Evolutionary conservation across 345 rosid genomes (phyloP).

Genomic region (Arabidopsis suecica): DNA sequence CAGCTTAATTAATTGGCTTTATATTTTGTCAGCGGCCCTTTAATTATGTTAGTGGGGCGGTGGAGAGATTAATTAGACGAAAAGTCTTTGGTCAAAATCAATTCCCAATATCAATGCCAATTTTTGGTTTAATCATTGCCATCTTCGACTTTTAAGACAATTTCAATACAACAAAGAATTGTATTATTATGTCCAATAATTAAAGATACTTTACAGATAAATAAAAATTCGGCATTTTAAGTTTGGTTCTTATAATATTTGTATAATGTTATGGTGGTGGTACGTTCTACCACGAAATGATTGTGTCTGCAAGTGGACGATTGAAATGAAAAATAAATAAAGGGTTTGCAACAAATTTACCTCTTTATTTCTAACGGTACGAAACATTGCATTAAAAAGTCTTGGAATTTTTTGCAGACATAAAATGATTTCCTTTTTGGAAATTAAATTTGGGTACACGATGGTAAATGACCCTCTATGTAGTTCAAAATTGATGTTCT

Average conservation of each 20-base stretch:
- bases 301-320: slow-evolving; percentile 72
- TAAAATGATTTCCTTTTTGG: neutral
- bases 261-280: slow-evolving; percentile 40
- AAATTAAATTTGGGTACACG: neutral
- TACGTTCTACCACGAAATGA: slow-evolving; percentile 67
- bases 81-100: slow-evolving; percentile 46
- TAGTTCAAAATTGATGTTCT: neutral
- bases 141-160: slow-evolving; percentile 37
- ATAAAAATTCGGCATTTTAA: slow-evolving; percentile 4
- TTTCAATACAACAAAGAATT: slow-evolving; percentile 26
- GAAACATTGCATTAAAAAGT: slow-evolving; percentile 35
- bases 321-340: slow-evolving; percentile 37
- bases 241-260: slow-evolving; percentile 27
- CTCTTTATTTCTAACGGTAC: slow-evolving; percentile 38
- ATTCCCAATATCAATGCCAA: slow-evolving; percentile 41
- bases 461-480: neutral
- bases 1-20: slow-evolving; percentile 9
- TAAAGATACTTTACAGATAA: slow-evolving; percentile 33
- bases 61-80: slow-evolving; percentile 29
- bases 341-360: slow-evolving; percentile 37
- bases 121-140: slow-evolving; percentile 41
- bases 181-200: slow-evolving; percentile 27
- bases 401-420: slow-evolving; percentile 25
- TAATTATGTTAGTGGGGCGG: slow-evolving; percentile 38
- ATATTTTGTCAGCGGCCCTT: slow-evolving; percentile 43